Base-by-base conservation (phyloP, 306 rosid species). In the Cajanus cajan region DNA sequence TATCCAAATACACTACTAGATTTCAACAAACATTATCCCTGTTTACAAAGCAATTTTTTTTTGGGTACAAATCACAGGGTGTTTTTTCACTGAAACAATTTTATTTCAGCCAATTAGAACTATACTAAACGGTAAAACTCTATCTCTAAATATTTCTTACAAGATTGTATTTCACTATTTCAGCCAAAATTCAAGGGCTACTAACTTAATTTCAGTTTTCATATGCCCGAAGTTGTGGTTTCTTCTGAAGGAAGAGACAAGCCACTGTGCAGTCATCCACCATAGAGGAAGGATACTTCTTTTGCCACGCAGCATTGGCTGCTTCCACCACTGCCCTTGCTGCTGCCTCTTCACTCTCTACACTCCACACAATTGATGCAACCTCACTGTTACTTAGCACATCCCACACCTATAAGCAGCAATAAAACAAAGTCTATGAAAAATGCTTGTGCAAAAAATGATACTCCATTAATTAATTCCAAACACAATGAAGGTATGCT, bases 321-420 rank as follows among this genome's bases (percentile, higher is more conserved):
- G 87, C 88, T 63, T 89, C 92, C 59, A 85, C 92, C 52, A 90
- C 92, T 22, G 73, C 84, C 80, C 47, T 81, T 0, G 96, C 93
- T 0, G 94, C 91, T n/a, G 43, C 87, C 68, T 88, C 87, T 84
- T 87, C 87, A 25, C 41, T 86, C 7, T 67, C 77, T 5, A 82
- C 88, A 58, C 13, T 82, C 91, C 91, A 90, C 66, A 86, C 93
- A 71, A 87, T 82, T 18, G 94, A 72, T 22, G 85, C 89, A 62
- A 90, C 96, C 80, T 87, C 68, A 2, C 66, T 18, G 80, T 89
- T 93, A 47, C 89, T 88, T 13, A 93, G 79, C 70, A 93, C 93
- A 70, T 93, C 96, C 96, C 97, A 89, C 16, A 93, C 92, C 97
- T 88, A 45, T 6, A 50, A 41, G 18, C 16, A 36, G 0, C n/a